Conservation (phyloP, 495 filamentous ascomycete species). For the Penicillium taxi region DNA sequence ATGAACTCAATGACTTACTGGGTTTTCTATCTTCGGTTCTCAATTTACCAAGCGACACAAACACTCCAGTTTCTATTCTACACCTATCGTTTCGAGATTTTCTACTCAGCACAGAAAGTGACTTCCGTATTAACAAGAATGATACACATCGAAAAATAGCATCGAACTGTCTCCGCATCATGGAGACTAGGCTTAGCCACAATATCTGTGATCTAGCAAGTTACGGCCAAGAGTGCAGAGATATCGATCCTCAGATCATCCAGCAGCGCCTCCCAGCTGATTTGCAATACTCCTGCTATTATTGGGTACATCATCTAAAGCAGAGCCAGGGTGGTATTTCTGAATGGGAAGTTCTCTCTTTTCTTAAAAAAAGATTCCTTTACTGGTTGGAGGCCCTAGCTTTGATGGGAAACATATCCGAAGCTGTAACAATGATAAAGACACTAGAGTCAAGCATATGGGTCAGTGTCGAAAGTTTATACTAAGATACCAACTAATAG, state of each 20-base stretch:
- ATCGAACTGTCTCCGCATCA: conserved; percentile 1
- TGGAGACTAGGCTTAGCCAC: conserved; percentile 18
- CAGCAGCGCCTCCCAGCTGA: conserved; percentile 19
- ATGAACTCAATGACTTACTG: conserved; percentile 8
- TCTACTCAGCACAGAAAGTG: conserved; percentile 1
- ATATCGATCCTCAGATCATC: conserved; percentile 20
- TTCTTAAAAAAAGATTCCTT: conserved; percentile 7
- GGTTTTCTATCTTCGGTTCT: conserved; percentile 16
- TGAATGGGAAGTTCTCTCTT: not conserved
- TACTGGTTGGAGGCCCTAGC: conserved; percentile 13
- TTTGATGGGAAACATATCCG: conserved; percentile 3
- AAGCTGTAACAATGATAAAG: not conserved
- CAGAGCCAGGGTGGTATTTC: not conserved
- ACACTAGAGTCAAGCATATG: not conserved
- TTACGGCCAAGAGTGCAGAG: conserved; percentile 13
- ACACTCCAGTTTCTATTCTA: conserved; percentile 12
- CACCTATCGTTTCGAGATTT: conserved; percentile 26
- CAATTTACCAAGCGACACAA: conserved; percentile 4
- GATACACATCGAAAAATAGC: not conserved
- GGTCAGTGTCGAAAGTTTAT: too few relatives aligned
- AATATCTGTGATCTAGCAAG: conserved; percentile 31
- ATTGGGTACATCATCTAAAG: conserved; percentile 40
- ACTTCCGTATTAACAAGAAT: not conserved
- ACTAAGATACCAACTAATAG: too few relatives aligned
- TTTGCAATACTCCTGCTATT: conserved; percentile 35